These are phyloP conservation scores for Boletus vinaceobasis DNA, from an alignment of 768 basidiomycete species.

Conservation along the genomic window DNA sequence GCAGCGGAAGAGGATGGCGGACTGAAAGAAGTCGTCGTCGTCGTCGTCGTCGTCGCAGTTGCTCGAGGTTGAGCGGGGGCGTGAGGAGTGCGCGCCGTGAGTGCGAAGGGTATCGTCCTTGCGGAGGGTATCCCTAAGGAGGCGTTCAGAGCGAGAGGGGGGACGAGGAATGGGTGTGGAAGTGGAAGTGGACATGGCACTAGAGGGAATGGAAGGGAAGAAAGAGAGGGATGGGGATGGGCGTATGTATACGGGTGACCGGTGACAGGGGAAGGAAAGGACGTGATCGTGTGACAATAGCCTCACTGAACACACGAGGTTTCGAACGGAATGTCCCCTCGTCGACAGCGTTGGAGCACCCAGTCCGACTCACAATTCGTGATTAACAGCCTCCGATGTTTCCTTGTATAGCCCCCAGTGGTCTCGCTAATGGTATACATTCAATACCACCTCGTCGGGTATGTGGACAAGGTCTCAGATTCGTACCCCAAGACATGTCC, in stretches of 20 bases:
- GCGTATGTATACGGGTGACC: conserved; percentile 24
- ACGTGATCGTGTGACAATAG: conserved; percentile 26
- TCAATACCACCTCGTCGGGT: background rate
- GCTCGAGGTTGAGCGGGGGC: conserved; percentile 27
- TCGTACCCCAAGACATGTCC: background rate
- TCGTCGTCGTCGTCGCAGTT: conserved; percentile 21
- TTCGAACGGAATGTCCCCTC: background rate
- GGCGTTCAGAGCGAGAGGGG: conserved; percentile 50
- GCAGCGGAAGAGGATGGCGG: conserved; percentile 26
- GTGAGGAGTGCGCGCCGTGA: conserved; percentile 14
- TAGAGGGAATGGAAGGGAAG: conserved; percentile 11
- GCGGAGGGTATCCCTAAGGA: conserved; percentile 55
- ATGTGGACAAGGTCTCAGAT: background rate
- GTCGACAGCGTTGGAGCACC: background rate
- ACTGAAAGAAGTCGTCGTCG: conserved; percentile 29
- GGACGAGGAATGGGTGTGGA: conserved; percentile 30
- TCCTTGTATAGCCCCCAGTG: background rate
- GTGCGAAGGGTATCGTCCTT: conserved; percentile 43
- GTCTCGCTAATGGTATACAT: background rate
- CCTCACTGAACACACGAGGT: conserved; percentile 18
- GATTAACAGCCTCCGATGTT: background rate
- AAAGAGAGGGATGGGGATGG: background rate
- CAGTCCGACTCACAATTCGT: background rate
- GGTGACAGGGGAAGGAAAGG: conserved; percentile 20
- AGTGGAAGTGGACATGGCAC: conserved; percentile 12